A percentile compares a stretch with the other conserved stretches of the same genome.
Conservation (phyloP, 2,329 filamentous ascomycete genomes). For the Calonectria pauciramosa region DNA sequence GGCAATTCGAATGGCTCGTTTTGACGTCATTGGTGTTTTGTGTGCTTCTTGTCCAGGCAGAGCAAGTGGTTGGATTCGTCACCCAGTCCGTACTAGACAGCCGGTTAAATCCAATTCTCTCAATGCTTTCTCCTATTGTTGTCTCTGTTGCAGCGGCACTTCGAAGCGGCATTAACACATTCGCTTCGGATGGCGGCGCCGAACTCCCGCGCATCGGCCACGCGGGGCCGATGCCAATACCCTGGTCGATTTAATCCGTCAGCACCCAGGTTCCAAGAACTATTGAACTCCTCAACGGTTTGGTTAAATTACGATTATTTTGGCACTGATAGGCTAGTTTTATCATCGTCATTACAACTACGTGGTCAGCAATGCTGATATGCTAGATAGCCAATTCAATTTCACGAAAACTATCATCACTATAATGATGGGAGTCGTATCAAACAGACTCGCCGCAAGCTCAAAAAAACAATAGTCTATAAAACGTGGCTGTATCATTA, state of each 20-base stretch:
- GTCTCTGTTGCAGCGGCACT: background rate
- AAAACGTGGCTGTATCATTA: background rate
- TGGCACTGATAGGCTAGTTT: background rate
- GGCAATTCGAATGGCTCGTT: slow-evolving; percentile 48
- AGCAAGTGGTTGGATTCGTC: background rate
- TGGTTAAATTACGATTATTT: background rate
- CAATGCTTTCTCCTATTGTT: background rate
- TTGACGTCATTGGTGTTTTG: slow-evolving; percentile 43
- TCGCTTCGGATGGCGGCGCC: background rate
- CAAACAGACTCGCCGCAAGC: background rate
- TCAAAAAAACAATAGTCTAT: background rate
- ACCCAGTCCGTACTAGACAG: background rate
- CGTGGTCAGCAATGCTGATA: background rate
- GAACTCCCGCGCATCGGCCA: background rate
- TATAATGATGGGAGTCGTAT: background rate
- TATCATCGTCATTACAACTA: background rate
- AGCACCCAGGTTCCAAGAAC: background rate
- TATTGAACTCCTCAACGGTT: background rate
- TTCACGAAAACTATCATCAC: background rate
- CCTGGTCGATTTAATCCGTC: background rate
- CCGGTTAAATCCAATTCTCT: slow-evolving; percentile 7
- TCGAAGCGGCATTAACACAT: background rate
- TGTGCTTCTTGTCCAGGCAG: background rate
- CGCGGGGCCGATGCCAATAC: background rate
- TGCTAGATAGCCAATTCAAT: background rate